These are phyloP conservation scores for Pilobolus umbonatus DNA, from an alignment of 192 early-diverging fungal species.

Conservation along the genomic window DNA sequence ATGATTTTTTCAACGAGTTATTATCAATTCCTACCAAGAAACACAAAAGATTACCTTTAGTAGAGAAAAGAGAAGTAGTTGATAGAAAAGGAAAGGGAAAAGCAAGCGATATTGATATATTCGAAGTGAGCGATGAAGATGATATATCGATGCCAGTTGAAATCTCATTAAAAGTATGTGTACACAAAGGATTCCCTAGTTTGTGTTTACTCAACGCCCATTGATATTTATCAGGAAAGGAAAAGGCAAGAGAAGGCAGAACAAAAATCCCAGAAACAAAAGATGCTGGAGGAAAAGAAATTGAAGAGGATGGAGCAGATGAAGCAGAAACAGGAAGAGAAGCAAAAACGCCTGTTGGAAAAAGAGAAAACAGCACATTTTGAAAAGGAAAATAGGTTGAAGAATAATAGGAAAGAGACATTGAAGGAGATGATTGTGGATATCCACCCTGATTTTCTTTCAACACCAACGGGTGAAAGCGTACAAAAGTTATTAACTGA, in stretches of 20 bases:
- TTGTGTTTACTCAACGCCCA: too few relatives aligned
- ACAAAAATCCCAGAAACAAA: not conserved
- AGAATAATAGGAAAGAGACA: slow-evolving; percentile 15
- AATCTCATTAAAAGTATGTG: too few relatives aligned
- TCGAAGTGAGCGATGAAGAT: too few relatives aligned
- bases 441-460: slow-evolving; percentile 30
- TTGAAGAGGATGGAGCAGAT: not conserved
- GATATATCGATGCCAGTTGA: too few relatives aligned
- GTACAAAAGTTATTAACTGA: slow-evolving; percentile 16
- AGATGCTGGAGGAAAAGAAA: not conserved
- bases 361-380: slow-evolving; percentile 16
- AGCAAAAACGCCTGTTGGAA: slow-evolving; percentile 13
- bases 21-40: too few relatives aligned
- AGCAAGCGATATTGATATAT: too few relatives aligned
- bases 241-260: not conserved
- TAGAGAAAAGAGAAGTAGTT: too few relatives aligned
- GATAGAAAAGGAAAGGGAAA: too few relatives aligned
- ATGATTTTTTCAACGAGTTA: too few relatives aligned
- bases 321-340: not conserved
- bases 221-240: not conserved
- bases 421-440: slow-evolving; percentile 43
- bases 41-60: too few relatives aligned
- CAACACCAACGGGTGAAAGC: slow-evolving; percentile 23
- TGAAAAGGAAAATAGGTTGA: slow-evolving; percentile 33
- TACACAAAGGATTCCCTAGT: too few relatives aligned